Conservation (phyloP, 345 rosid species). For the Populus tremula region DNA sequence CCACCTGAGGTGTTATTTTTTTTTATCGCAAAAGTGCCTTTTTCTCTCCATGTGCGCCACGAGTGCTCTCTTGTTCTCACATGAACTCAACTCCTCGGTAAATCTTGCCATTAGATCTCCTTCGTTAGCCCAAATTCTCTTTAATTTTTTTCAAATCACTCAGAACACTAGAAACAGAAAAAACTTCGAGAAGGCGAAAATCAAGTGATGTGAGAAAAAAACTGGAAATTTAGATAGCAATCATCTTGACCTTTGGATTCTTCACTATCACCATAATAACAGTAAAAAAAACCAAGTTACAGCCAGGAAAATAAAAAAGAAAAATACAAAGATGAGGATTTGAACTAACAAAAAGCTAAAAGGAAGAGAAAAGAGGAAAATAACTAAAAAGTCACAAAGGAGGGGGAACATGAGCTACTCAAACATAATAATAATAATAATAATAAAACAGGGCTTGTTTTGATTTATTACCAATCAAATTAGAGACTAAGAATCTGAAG, state of each 20-base stretch:
- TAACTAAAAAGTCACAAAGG: conserved; percentile 11
- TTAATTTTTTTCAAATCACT: background rate
- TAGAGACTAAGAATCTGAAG: conserved; percentile 22
- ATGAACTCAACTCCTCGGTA: background rate
- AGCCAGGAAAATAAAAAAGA: conserved; percentile 19
- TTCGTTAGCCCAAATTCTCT: background rate
- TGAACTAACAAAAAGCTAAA: background rate
- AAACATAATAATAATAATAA: background rate
- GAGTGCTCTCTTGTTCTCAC: background rate
- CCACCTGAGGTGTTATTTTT: background rate
- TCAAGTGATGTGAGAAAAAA: background rate
- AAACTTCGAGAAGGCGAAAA: background rate
- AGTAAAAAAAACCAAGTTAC: conserved; percentile 4
- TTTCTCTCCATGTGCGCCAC: conserved; percentile 14
- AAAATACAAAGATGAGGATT: conserved; percentile 8
- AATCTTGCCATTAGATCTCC: background rate
- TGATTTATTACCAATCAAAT: background rate
- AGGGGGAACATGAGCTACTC: conserved; percentile 3
- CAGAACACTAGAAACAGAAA: too few species aligned
- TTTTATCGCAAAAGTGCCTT: background rate
- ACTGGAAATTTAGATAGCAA: background rate
- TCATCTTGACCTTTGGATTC: conserved; percentile 3
- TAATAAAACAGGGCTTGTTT: conserved; percentile 1
- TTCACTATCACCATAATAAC: background rate
- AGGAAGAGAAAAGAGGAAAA: background rate